A percentile compares a stretch with the other conserved stretches of the same genome.
These are phyloP conservation scores for Puccinia horiana DNA, from an alignment of 1,284 basidiomycete species.

Conservation along the genomic window DNA sequence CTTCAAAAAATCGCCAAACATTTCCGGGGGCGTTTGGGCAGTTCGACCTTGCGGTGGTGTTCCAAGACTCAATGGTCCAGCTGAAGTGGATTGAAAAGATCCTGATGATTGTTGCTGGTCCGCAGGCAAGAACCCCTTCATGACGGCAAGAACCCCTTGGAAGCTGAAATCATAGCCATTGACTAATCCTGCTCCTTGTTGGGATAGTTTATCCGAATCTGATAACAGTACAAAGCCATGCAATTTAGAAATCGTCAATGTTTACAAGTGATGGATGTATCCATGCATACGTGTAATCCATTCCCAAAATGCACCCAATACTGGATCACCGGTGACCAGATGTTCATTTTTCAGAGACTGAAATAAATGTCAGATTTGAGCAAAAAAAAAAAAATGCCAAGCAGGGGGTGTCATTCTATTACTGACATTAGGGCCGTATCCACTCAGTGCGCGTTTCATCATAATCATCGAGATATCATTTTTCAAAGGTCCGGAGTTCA, in stretches of 20 bases:
- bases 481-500: background rate
- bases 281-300: constrained; percentile 32
- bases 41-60: background rate
- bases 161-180: constrained; percentile 47
- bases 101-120: background rate
- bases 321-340: constrained; percentile 12
- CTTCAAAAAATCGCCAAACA: background rate
- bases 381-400: background rate
- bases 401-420: background rate
- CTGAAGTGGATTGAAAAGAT: background rate
- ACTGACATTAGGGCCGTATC: constrained; percentile 41
- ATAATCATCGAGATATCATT: constrained; percentile 40
- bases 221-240: background rate
- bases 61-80: background rate
- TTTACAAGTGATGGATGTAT: background rate
- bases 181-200: constrained; percentile 31
- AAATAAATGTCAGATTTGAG: background rate
- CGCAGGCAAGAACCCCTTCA: constrained; percentile 29
- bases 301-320: constrained; percentile 39
- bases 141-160: constrained; percentile 36
- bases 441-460: constrained; percentile 25
- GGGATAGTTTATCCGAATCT: constrained; percentile 39
- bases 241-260: background rate
- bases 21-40: background rate
- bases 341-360: constrained; percentile 36